Evolutionary conservation across 2,329 filamentous ascomycete genomes (phyloP).

Genomic region (Colletotrichum lini): DNA sequence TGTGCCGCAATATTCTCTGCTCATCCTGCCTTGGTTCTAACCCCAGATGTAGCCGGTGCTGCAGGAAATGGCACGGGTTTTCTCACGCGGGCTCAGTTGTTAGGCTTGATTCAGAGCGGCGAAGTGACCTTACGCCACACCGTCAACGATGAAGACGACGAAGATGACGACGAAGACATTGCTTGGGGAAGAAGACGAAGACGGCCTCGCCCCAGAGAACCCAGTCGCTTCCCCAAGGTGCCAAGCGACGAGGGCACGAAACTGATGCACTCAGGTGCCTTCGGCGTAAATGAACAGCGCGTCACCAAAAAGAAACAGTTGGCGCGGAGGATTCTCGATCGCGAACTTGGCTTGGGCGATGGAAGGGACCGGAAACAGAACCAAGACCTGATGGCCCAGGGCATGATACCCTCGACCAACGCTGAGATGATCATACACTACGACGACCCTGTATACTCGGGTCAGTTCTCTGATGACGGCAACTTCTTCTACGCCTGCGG

Average conservation of each 20-base stretch:
- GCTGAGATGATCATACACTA: constrained; percentile 93
- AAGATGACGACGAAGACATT: constrained; percentile 52
- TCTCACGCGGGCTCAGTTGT: constrained; percentile 55
- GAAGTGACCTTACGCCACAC: constrained; percentile 53
- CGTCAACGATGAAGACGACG: constrained; percentile 53
- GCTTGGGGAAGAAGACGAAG: constrained; percentile 63
- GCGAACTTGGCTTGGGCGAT: constrained; percentile 82
- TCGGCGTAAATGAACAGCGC: constrained; percentile 77
- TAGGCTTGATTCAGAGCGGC: constrained; percentile 57
- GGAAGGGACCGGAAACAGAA: constrained; percentile 73
- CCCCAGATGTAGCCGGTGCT: constrained; percentile 47
- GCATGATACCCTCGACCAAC: constrained; percentile 81
- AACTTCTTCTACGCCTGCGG: constrained; percentile 96
- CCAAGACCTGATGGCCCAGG: constrained; percentile 68
- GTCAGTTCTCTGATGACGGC: constrained; percentile 96
- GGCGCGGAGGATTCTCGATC: constrained; percentile 80
- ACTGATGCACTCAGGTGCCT: constrained; percentile 86
- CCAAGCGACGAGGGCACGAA: constrained; percentile 83
- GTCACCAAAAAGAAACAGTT: constrained; percentile 70
- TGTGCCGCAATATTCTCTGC: constrained; percentile 32
- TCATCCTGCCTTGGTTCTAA: constrained; percentile 49
- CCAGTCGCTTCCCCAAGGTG: constrained; percentile 81
- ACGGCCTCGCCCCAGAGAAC: constrained; percentile 55
- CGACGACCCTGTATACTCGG: constrained; percentile 89
- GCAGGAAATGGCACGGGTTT: constrained; percentile 47